Percentiles rank a stretch among this genome's conserved stretches.
phyloP scores from a whole-genome alignment of 352 stramenopile species.

The Phytophthora gonapodyides region DNA sequence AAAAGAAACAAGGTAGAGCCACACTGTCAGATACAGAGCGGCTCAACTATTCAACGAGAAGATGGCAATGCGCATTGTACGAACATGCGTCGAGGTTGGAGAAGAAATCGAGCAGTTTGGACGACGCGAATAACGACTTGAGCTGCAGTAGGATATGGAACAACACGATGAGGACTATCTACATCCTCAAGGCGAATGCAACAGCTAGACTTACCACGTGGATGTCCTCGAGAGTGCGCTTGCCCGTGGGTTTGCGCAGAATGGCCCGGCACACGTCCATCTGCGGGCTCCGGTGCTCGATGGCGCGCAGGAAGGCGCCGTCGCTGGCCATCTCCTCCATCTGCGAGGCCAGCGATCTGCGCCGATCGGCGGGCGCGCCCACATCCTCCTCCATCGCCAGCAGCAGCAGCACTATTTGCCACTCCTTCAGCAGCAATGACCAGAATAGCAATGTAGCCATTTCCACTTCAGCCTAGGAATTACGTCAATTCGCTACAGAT shows the following conservation, averaged over 20 bases:
- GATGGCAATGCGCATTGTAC: conserved; percentile 14
- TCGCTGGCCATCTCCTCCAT: conserved; percentile 47
- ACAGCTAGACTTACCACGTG: conserved; percentile 46
- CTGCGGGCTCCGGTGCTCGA: conserved; percentile 53
- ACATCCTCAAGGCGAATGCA: neutral
- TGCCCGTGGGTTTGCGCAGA: conserved; percentile 53
- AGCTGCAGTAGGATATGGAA: conserved; percentile 42
- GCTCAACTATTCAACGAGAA: too few relatives aligned
- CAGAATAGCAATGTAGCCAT: conserved; percentile 28
- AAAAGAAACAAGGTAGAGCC: too few relatives aligned
- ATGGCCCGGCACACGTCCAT: conserved; percentile 59
- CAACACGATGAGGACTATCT: neutral
- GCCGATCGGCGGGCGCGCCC: conserved; percentile 6
- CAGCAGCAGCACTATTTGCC: conserved; percentile 2
- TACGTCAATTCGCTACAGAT: conserved; percentile 9
- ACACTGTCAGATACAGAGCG: too few relatives aligned
- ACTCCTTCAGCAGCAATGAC: conserved; percentile 14
- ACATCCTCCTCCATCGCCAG: conserved; percentile 1
- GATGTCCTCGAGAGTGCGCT: conserved; percentile 74
- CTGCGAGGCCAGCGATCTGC: conserved; percentile 54
- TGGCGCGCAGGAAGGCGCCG: conserved; percentile 45
- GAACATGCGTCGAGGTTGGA: conserved; percentile 77
- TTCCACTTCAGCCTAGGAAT: conserved; percentile 13
- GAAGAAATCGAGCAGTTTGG: conserved; percentile 83
- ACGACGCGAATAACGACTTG: conserved; percentile 72